Evolutionary conservation across 139 green algal genomes (phyloP), one percentile per base, ranked within the genome.

Genomic region (Yamagishiella unicocca): DNA sequence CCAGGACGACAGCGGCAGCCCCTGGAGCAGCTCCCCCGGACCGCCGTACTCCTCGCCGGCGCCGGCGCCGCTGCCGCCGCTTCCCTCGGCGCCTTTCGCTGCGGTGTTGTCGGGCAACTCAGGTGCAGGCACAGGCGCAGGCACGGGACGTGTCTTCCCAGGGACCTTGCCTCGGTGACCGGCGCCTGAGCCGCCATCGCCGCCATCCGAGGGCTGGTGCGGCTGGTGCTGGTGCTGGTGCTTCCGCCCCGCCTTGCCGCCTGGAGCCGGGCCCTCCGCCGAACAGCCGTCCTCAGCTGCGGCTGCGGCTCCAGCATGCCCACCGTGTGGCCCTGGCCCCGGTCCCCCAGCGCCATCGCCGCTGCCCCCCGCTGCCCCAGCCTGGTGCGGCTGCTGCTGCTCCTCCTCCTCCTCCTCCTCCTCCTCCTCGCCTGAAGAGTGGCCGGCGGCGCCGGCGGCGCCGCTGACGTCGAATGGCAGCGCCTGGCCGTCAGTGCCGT

Each of bases 401-500:
- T 55, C 33, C 2, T 43, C 4, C 66, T 19, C 9, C 35, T 4
- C 35, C 58, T 9, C 24, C 24, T 9, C 58, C 22, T 35, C 58
- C 5, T 29, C 62, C 62, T 29, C 70, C 70, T 17, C 70, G 14
- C 38, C 67, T 50, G 9, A n/a, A 71, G 62, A n/a, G 62, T 5
- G 62, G 29, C 62, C 66, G 37, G 35, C 37, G 31, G n/a, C 31
- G 37, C 4, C 31, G 4, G 33, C 33, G 70, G 6, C 38, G 37
- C 70, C 62, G 10, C 33, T 74, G 22, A 35, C 66, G 31, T 45
- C 29, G 66, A 46, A 74, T 24, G 66, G 45, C 21, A 46, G 3
- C 31, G 66, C 33, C 66, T 74, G 66, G 66, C 66, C 66, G 6
- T 74, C 70, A 33, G 24, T 84, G 78, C 80, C 80, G 64, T 77